Conservation (phyloP, 2,329 filamentous ascomycete genomes). For the Trichoderma afroharzianum region DNA sequence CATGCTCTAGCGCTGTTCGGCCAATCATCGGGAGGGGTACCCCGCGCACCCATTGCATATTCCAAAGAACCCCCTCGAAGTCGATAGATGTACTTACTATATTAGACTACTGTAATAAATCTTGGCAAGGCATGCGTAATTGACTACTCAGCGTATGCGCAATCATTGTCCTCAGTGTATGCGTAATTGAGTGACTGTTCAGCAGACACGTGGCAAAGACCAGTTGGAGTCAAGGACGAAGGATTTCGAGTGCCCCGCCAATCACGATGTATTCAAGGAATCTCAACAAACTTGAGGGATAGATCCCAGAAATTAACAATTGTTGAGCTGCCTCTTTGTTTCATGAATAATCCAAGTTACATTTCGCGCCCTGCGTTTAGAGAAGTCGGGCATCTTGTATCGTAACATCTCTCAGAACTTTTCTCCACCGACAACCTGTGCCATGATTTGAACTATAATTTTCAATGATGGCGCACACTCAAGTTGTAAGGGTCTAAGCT, state of each 20-base stretch:
- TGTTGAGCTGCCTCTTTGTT: background rate
- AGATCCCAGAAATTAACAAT: background rate
- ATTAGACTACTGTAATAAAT: too few species aligned
- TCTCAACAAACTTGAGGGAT: background rate
- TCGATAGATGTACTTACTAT: background rate
- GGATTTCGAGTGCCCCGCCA: background rate
- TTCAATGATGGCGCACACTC: background rate
- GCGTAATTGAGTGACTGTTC: background rate
- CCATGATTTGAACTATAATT: background rate
- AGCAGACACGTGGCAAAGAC: background rate
- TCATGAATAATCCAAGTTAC: background rate
- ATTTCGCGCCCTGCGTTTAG: background rate
- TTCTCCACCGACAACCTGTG: background rate
- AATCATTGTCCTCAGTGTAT: background rate
- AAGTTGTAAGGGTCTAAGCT: background rate
- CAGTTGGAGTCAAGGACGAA: background rate
- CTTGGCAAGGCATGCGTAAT: background rate
- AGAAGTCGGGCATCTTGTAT: too few species aligned
- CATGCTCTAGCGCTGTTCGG: background rate
- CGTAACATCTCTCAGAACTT: background rate
- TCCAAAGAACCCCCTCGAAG: background rate
- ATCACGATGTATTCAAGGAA: background rate
- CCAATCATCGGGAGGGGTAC: background rate
- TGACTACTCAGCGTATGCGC: background rate
- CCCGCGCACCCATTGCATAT: background rate